These are phyloP conservation scores for Leccinellum luteum DNA, from an alignment of 768 basidiomycete genomes.

Conservation along the genomic window DNA sequence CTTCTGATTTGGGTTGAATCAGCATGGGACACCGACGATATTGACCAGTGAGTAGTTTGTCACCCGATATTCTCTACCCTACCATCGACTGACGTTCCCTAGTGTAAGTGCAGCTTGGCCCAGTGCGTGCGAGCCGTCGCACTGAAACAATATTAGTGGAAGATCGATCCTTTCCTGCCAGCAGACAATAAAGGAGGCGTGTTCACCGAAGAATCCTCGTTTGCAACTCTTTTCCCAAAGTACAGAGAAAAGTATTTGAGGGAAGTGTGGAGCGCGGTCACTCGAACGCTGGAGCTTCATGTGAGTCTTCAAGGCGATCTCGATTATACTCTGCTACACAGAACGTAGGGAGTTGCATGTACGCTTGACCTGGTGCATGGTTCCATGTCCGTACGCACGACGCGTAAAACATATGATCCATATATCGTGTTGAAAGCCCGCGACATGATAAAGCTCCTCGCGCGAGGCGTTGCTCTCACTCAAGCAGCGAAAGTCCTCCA, in stretches of 20 bases:
- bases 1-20: conserved; percentile 19
- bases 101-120: conserved; percentile 41
- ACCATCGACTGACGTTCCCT: conserved; percentile 1
- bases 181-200: conserved; percentile 77
- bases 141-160: conserved; percentile 62
- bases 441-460: conserved; percentile 92
- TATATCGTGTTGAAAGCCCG: conserved; percentile 95
- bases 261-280: conserved; percentile 92
- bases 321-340: not conserved
- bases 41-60: conserved; percentile 82
- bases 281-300: conserved; percentile 76
- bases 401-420: conserved; percentile 95
- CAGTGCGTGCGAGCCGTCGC: not conserved
- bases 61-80: not conserved
- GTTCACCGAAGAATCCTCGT: conserved; percentile 95
- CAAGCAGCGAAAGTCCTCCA: conserved; percentile 90
- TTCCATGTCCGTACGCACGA: conserved; percentile 96
- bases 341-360: conserved; percentile 74
- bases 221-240: conserved; percentile 97
- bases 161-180: conserved; percentile 74
- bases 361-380: conserved; percentile 95
- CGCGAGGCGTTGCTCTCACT: conserved; percentile 81
- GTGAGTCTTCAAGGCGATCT: conserved; percentile 40
- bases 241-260: conserved; percentile 96
- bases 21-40: conserved; percentile 99